Evolutionary conservation across 2,329 filamentous ascomycete species (phyloP).

Genomic region (Nigrospora oryzae): DNA sequence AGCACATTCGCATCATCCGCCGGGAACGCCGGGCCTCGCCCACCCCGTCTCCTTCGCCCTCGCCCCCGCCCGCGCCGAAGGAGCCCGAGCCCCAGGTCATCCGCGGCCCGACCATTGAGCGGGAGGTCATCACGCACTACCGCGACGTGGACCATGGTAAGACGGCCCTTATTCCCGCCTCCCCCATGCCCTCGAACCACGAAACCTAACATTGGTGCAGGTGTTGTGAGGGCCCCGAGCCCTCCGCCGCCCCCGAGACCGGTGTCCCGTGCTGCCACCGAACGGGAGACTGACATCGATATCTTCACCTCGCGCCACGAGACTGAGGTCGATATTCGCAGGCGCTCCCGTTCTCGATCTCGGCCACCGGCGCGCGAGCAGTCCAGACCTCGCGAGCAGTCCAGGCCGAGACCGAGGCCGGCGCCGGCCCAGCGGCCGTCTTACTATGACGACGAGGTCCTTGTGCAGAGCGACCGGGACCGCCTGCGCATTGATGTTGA

Average conservation of each 20-base stretch:
- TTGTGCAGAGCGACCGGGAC: slow-evolving; percentile 51
- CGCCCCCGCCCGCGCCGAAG: slow-evolving; percentile 47
- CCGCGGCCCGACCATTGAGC: slow-evolving; percentile 70
- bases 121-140: slow-evolving; percentile 85
- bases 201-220: slow-evolving; percentile 20
- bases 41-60: slow-evolving; percentile 34
- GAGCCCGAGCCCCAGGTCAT: slow-evolving; percentile 58
- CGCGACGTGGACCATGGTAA: slow-evolving; percentile 79
- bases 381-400: slow-evolving; percentile 1
- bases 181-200: background rate
- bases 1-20: slow-evolving; percentile 41
- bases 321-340: slow-evolving; percentile 50
- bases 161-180: slow-evolving; percentile 17
- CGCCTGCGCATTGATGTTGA: slow-evolving; percentile 32
- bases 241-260: slow-evolving; percentile 43
- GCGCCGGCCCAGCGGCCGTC: slow-evolving; percentile 19
- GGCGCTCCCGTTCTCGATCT: slow-evolving; percentile 28
- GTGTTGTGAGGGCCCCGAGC: slow-evolving; percentile 30
- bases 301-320: slow-evolving; percentile 45
- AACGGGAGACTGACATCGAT: slow-evolving; percentile 53
- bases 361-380: slow-evolving; percentile 17
- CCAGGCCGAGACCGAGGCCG: slow-evolving; percentile 28
- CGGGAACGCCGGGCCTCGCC: slow-evolving; percentile 33
- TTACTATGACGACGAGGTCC: slow-evolving; percentile 52
- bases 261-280: slow-evolving; percentile 32